phyloP scores from a whole-genome alignment of 2,329 filamentous ascomycete genomes.

The Sporothrix sp. region DNA sequence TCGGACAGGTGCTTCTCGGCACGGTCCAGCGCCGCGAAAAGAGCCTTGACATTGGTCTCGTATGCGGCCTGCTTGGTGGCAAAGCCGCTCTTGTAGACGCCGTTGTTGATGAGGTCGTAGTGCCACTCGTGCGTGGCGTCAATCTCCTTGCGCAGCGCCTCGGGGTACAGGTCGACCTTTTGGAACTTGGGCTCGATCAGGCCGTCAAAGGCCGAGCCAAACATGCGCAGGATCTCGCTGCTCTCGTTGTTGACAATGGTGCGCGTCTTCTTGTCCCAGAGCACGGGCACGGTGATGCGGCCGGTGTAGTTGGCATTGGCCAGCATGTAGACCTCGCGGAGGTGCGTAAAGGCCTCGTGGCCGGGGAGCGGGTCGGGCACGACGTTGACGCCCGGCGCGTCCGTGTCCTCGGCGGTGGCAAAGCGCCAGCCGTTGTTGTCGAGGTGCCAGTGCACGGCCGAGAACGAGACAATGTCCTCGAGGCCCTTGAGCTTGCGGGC shows the following conservation, averaged over 20 bases:
- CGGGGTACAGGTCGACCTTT: conserved; percentile 57
- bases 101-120: conserved; percentile 64
- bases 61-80: conserved; percentile 78
- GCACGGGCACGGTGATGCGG: conserved; percentile 77
- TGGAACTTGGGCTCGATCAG: conserved; percentile 51
- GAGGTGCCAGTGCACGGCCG: conserved; percentile 90
- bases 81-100: conserved; percentile 70
- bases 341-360: conserved; percentile 57
- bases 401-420: conserved; percentile 48
- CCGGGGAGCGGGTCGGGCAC: conserved; percentile 59
- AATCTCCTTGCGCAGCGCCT: conserved; percentile 54
- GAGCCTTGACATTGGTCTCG: conserved; percentile 56
- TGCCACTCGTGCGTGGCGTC: conserved; percentile 74
- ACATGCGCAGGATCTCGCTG: conserved; percentile 85
- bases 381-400: conserved; percentile 51
- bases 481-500: conserved; percentile 84
- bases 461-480: conserved; percentile 69
- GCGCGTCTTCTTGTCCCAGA: conserved; percentile 68
- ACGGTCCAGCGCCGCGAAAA: conserved; percentile 70
- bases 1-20: conserved; percentile 58
- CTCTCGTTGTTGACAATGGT: conserved; percentile 87
- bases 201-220: conserved; percentile 72
- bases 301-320: conserved; percentile 62
- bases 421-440: conserved; percentile 70
- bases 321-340: conserved; percentile 72